Evolutionary conservation across 2,329 filamentous ascomycete genomes (phyloP).

Genomic region (Diaporthe capsici): DNA sequence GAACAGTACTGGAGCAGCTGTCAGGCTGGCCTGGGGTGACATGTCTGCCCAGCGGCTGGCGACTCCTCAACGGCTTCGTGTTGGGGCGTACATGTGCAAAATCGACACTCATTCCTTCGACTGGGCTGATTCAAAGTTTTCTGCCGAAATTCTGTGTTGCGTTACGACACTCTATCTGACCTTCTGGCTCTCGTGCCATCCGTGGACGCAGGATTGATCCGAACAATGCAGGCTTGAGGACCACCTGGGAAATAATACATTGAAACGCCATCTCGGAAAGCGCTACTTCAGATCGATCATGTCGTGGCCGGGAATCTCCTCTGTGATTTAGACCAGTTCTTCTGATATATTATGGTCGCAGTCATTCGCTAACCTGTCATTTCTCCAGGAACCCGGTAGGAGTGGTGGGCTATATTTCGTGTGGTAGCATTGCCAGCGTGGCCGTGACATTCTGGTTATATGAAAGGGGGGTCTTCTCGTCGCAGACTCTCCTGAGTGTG

Average conservation of each 20-base stretch:
- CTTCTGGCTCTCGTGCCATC: background rate
- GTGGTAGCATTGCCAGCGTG: constrained; percentile 10
- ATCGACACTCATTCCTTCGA: no score
- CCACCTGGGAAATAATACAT: background rate
- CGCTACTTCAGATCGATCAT: constrained; percentile 4
- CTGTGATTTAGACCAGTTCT: background rate
- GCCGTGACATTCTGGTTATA: background rate
- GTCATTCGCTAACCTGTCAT: background rate
- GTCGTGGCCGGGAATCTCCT: constrained; percentile 15
- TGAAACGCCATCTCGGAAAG: background rate
- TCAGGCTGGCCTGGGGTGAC: background rate
- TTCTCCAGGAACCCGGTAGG: background rate
- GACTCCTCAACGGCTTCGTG: background rate
- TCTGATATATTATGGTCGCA: background rate
- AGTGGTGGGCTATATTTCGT: background rate
- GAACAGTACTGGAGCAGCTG: background rate
- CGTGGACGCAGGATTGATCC: background rate
- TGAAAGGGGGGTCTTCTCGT: background rate
- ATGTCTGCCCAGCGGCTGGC: constrained; percentile 4
- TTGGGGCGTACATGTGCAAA: background rate
- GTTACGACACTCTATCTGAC: background rate
- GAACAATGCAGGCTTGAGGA: no score
- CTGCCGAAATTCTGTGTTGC: background rate
- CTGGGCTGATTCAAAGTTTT: background rate
- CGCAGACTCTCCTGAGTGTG: background rate